Base-by-base conservation (phyloP, 2,329 filamentous ascomycete species). In the Talaromyces islandicus region DNA sequence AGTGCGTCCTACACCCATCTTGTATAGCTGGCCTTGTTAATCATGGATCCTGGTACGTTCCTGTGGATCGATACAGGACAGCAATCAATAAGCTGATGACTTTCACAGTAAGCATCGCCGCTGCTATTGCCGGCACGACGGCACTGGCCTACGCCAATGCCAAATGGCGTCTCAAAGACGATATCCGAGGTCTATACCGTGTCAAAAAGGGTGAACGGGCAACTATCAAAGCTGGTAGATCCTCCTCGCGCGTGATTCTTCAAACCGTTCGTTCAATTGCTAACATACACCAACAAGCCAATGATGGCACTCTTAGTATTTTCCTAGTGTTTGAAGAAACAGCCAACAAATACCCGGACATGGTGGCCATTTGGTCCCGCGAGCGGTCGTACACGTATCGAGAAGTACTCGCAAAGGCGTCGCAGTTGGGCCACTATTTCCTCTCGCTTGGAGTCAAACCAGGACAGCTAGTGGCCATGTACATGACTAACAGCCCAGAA, bases 321-420 rank as follows among this genome's bases (percentile, higher is more conserved):
- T 91, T 87, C 81, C 89, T 89, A 71, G 74, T 83, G 59, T 86
- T 91, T 68, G 83, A 87, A 68, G 75, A 80, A 12, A 74, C 81
- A 7, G 85, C 81, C 14, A 76, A 79, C 50, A 73, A 75, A 21
- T 78, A 82, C 30, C 82, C 81, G 0, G 75, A 83, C 58, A 78
- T 80, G 51, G 78, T 83, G 60, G 85, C 84, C 64, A 81, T 92
- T 66, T 91, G 89, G 89, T 88, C 86, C 43, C 83, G 86, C 11
- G 77, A 78, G 51, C 81, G 82, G 24, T 80, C 77, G 65, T 87
- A 85, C 72, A 87, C 85, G 2, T 89, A 82, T 74, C 74, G 74
- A 21, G 76, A 88, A 64, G 70, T 83, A 0, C 81, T 84, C 58
- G 76, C 80, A n/a, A 78, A 80, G n/a, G 78, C 77, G 9, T 81